These are phyloP conservation scores for Sporothrix euskadiensis DNA, from an alignment of 2,329 filamentous ascomycete genomes.

Conservation along the genomic window DNA sequence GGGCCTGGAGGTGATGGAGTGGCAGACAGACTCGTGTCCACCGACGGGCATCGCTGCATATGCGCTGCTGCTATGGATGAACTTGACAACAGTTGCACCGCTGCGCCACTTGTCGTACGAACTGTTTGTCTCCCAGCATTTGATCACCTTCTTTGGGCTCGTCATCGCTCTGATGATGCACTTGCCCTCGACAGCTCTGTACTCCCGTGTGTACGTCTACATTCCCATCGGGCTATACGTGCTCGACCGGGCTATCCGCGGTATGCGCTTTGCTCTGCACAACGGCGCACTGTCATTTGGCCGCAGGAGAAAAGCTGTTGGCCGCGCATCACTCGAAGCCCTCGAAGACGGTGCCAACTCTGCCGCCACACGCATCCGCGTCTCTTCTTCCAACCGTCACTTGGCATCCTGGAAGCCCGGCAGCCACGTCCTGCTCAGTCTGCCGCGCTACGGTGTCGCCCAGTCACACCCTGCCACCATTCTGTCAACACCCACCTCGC, in stretches of 20 bases:
- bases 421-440: background rate
- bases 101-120: slow-evolving; percentile 2
- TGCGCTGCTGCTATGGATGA: background rate
- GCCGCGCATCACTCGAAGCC: background rate
- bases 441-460: background rate
- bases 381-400: background rate
- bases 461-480: slow-evolving; percentile 3
- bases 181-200: background rate
- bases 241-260: background rate
- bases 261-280: background rate
- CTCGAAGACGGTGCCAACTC: background rate
- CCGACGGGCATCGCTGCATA: background rate
- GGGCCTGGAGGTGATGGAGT: background rate
- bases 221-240: background rate
- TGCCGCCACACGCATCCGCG: background rate
- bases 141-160: background rate
- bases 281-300: background rate
- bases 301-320: background rate
- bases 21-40: background rate
- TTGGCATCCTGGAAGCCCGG: background rate
- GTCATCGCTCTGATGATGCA: background rate
- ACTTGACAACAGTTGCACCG: background rate
- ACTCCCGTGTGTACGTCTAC: background rate
- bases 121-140: background rate
- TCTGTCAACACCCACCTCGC: background rate